Evolutionary conservation across 2,329 filamentous ascomycete species (phyloP), one percentile per base, ranked within the genome.

Genomic region (Ascochyta koolunga): DNA sequence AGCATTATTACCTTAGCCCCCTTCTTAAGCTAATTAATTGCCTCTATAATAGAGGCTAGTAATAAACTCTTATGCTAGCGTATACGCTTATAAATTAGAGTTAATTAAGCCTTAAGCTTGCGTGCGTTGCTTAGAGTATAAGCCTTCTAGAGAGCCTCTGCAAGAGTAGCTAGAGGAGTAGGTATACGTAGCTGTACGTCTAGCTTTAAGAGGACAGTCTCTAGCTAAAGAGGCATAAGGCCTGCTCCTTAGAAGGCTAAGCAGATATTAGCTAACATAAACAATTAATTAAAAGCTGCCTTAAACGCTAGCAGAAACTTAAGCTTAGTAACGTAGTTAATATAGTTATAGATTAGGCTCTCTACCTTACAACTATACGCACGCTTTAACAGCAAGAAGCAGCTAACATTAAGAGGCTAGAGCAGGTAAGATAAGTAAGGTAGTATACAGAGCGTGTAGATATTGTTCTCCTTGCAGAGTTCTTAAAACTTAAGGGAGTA

Each of bases 371-470:
- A 37, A 36, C 69, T 45, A 49, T 76, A 75, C 55, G 54, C 55
- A 9, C 41, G 29, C 55, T 76, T 76, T 11, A 77, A 56, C 16
- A 65, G 58, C 31, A 60, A 45, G 62, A 78, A 78, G 60, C 64
- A 73, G 24, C 64, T 62, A 39, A 77, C 59, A 70, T 78, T 65
- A 49, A 78, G 71, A 43, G 68, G 74, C 62, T 79, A 64, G n/a
- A 75, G 69, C 13, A 75, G 49, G 60, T 78, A 61, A 39, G 67
- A 77, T 18, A 60, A 41, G 60, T 76, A 13, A 31, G 27, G 27
- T 10, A 13, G 27, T 13, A 31, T 31, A 31, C 9, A 31, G 27
- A 31, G 27, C 57, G 66, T 68, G 41, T 75, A 69, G 61, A 78
- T 77, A 32, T 76, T 70, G 40, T 78, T 57, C 19, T 67, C 48